Evolutionary conservation across 305 asterid species (phyloP), one percentile per base, ranked within the genome.

Genomic region (Fraxinus angustifolia): DNA sequence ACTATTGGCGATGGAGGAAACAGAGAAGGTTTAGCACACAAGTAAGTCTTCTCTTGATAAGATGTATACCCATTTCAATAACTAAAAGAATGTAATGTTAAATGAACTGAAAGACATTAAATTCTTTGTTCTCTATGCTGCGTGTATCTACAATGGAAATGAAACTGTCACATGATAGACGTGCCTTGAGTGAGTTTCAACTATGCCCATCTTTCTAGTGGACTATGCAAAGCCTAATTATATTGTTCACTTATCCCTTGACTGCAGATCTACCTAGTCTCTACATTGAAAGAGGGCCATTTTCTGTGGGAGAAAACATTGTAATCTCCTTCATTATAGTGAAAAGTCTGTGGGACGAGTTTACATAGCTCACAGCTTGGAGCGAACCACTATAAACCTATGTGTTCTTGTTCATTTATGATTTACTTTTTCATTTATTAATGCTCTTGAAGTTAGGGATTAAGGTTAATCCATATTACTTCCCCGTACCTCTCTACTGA

Each of bases 1-100:
- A 89, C 92, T 45, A 89, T 89, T 85, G 92, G 92, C 8, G 92
- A 89, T 50, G 92, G 92, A 78, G 92, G 92, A 79, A 89, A 89
- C 42, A 82, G 84, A 81, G 92, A 87, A 84, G 92, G 92, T 82
- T 83, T 89, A 81, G 89, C 92, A 16, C 84, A 71, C 58, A 42
- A 31, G 92, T 87, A 84, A 83, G 89, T 84, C 31, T 81, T 76
- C 35, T 71, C 26, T 67, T 34, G 31, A 16, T 26, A 65, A 65
- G 72, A 23, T 26, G 34, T 23, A 21, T 65, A 16, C 72, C 11
- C 72, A 65, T 26, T 65, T 12, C 7, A 8, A 11, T 58, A 19
- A 58, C 68, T 19, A 19, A 58, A 21, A 53, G 30, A 58, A 58
- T 7, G 10, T 58, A 7, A 58, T 19, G 30, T 58, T 58, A 17